Conservation (phyloP, 2,329 filamentous ascomycete genomes). For the Neoscytalidium dimidiatum region DNA sequence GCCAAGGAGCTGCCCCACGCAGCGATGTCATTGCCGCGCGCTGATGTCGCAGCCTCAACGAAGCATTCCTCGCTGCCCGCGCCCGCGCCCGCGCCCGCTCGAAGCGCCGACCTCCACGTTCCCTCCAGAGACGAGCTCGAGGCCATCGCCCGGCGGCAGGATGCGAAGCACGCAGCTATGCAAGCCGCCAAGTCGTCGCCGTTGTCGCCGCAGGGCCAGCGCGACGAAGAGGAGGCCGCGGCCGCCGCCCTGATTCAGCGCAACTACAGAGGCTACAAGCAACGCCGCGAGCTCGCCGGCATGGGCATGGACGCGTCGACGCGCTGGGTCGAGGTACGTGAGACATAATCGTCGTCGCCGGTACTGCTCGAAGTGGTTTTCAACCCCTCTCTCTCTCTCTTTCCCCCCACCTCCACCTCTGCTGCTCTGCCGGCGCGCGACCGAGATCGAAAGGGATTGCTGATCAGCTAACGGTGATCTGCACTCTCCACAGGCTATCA, state of each 20-base stretch:
- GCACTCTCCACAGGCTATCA: conserved; percentile 46
- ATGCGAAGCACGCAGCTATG: conserved; percentile 14
- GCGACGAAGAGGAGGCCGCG: conserved; percentile 8
- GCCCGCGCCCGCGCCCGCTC: not conserved
- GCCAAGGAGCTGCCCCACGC: not conserved
- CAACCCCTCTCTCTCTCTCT: conserved; percentile 11
- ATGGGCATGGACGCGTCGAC: conserved; percentile 68
- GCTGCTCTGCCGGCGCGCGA: not conserved
- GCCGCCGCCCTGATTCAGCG: conserved; percentile 49
- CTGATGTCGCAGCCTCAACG: not conserved
- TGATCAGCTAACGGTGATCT: conserved; percentile 25
- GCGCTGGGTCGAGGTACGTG: conserved; percentile 68
- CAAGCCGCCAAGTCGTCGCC: not conserved
- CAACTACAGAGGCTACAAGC: conserved; percentile 76
- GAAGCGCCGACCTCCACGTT: not conserved
- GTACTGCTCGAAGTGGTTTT: not conserved
- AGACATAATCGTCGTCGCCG: conserved; percentile 23
- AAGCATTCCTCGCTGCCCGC: conserved; percentile 7
- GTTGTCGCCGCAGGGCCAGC: not conserved
- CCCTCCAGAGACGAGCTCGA: conserved; percentile 17
- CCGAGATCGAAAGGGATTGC: not conserved
- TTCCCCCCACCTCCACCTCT: conserved; percentile 20
- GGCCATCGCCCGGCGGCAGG: conserved; percentile 12
- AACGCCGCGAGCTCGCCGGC: conserved; percentile 69
- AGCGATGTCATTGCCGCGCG: not conserved